Evolutionary conservation across 768 basidiomycete genomes (phyloP).

Genomic region (Boletus insuetus): DNA sequence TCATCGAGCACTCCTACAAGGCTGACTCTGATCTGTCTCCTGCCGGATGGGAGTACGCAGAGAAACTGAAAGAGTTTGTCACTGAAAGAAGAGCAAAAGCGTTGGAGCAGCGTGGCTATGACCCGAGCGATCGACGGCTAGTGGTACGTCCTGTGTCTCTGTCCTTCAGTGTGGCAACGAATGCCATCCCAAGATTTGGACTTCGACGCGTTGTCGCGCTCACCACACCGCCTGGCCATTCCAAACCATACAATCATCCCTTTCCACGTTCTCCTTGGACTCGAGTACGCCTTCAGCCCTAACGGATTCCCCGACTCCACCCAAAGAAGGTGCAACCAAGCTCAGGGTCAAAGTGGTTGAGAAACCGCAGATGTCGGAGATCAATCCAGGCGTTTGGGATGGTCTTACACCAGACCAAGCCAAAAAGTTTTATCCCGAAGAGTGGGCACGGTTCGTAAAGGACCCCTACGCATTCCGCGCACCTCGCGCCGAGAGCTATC

Average conservation of each 20-base stretch:
- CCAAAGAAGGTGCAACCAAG: conserved; percentile 17
- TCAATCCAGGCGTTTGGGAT: conserved; percentile 98
- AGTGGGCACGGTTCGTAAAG: conserved; percentile 89
- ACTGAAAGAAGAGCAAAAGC: conserved; percentile 76
- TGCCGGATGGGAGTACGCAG: conserved; percentile 94
- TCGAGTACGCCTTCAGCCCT: background rate
- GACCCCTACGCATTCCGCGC: conserved; percentile 94
- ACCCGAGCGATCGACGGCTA: conserved; percentile 56
- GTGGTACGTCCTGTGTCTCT: conserved; percentile 48
- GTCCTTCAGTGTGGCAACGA: background rate
- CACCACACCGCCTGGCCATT: conserved; percentile 98
- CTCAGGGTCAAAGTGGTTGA: conserved; percentile 82
- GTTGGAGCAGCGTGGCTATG: conserved; percentile 66
- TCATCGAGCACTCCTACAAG: conserved; percentile 98
- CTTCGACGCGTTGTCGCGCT: conserved; percentile 87
- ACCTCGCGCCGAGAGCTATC: conserved; percentile 95
- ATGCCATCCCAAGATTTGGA: conserved; percentile 75
- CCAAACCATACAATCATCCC: conserved; percentile 36
- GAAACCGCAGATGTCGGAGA: conserved; percentile 96
- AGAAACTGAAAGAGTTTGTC: conserved; percentile 86
- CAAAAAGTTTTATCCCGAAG: conserved; percentile 85
- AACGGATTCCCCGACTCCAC: background rate
- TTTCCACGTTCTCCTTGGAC: conserved; percentile 9
- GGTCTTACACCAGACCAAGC: conserved; percentile 90
- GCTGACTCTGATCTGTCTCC: conserved; percentile 96